Base-by-base conservation (phyloP, 805 yeast genomes). In the Saccharomycopsis guyanensis region DNA sequence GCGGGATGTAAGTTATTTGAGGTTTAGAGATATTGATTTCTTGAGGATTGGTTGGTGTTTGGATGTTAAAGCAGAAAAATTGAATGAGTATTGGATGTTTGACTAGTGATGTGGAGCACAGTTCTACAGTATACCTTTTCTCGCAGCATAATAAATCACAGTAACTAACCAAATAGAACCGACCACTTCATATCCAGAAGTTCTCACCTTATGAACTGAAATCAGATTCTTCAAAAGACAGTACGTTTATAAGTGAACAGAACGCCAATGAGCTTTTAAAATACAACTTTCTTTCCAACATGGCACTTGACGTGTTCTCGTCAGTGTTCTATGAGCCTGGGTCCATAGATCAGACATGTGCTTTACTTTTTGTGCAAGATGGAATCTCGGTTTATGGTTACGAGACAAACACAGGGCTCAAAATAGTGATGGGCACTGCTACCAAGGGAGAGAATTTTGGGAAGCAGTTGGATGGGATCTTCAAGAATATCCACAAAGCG, bases 251-350 rank as follows among this genome's bases (percentile, higher is more conserved):
- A n/a, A n/a, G n/a, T n/a, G 38, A 24, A 4, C 19, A 18, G 35
- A 57, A 62, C 33, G 67, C 71, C 38, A 71, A 76, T 53, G 68
- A 67, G 49, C 63, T 75, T 45, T 63, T 81, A 25, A 78, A 80
- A 54, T 80, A 78, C 63, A 80, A 82, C 56, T 82, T 82, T 54
- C 65, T 82, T 25, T 74, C 86, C n/a, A 86, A 82, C 57, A 81
- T 82, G 82, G 78, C 87, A 3, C 63, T 82, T 20, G 89, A 82
- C 59, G 72, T 80, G 18, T 80, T 82, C 56, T 69, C 78, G 29
- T 75, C 83, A 2, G 69, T 73, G 3, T 64, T 60, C 15, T 66
- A 66, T 45, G 62, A 62, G 25, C 76, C 78, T 0, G 51, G 69
- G 8, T 61, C 72, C 29, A 39, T 47, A 5, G 63, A 57, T 13